Evolutionary conservation across 345 rosid species (phyloP).

Genomic region (Anastatica hierochuntica): DNA sequence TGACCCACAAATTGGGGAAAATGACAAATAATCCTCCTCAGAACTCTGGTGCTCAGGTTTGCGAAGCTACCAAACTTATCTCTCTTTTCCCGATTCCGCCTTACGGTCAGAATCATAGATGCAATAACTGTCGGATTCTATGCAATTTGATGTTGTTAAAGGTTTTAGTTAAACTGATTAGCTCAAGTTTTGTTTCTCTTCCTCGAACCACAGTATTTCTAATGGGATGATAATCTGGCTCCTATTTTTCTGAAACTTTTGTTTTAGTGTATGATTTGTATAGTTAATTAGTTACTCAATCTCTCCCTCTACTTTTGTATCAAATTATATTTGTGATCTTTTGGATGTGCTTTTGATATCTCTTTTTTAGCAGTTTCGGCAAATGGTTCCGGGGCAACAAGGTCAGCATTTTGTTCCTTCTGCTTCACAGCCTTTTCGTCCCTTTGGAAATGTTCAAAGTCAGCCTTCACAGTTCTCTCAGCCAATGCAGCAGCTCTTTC

Average conservation of each 20-base stretch:
- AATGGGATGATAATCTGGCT: neutral
- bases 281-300: no score
- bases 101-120: neutral
- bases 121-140: neutral
- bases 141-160: neutral
- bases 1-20: constrained; percentile 1
- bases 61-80: neutral
- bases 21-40: constrained; percentile 70
- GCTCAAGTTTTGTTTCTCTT: neutral
- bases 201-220: neutral
- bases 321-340: neutral
- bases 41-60: constrained; percentile 60
- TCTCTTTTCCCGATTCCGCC: neutral
- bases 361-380: constrained; percentile 50
- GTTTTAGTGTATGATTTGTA: no score
- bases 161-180: neutral
- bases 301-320: neutral
- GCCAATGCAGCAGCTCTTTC: constrained; percentile 60
- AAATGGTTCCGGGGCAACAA: constrained; percentile 48
- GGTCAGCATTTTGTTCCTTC: constrained; percentile 54
- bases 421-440: constrained; percentile 65
- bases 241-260: neutral
- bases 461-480: constrained; percentile 62
- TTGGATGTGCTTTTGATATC: constrained; percentile 5
- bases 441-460: constrained; percentile 54